Evolutionary conservation across 495 filamentous ascomycete genomes (phyloP).

Genomic region (Endocarpon pusillum): DNA sequence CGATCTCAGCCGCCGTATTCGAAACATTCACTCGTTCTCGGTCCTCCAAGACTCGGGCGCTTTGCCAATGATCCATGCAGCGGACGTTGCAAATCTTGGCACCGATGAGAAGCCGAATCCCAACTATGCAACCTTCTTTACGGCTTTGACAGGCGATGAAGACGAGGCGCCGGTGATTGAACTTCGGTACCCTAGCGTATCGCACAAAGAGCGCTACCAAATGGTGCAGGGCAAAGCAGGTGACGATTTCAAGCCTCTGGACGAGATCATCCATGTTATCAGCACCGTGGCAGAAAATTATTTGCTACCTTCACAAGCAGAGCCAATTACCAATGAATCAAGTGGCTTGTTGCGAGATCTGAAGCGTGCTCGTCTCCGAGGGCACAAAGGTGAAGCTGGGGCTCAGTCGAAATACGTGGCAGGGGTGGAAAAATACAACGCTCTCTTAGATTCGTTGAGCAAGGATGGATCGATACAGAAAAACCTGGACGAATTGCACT

Average conservation of each 20-base stretch:
- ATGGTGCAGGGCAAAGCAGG: constrained; percentile 58
- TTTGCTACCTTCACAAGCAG: constrained; percentile 45
- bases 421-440: constrained; percentile 62
- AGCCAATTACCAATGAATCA: constrained; percentile 52
- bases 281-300: constrained; percentile 57
- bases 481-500: constrained; percentile 46
- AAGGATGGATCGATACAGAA: constrained; percentile 48
- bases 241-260: constrained; percentile 64
- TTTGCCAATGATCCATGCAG: constrained; percentile 47
- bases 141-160: constrained; percentile 25
- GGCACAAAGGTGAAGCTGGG: constrained; percentile 31
- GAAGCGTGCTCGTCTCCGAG: constrained; percentile 36
- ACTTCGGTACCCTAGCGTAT: constrained; percentile 58
- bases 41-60: constrained; percentile 31
- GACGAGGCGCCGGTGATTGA: constrained; percentile 31
- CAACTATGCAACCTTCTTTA: constrained; percentile 30
- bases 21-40: constrained; percentile 42
- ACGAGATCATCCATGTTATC: constrained; percentile 70
- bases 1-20: constrained; percentile 41
- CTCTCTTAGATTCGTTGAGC: constrained; percentile 38
- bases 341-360: constrained; percentile 56
- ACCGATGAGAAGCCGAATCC: constrained; percentile 24
- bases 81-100: constrained; percentile 33
- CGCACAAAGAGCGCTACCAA: constrained; percentile 56
- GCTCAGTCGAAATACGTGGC: constrained; percentile 31